Conservation (phyloP, 2,329 filamentous ascomycete species). For the Penicillium sp. region DNA sequence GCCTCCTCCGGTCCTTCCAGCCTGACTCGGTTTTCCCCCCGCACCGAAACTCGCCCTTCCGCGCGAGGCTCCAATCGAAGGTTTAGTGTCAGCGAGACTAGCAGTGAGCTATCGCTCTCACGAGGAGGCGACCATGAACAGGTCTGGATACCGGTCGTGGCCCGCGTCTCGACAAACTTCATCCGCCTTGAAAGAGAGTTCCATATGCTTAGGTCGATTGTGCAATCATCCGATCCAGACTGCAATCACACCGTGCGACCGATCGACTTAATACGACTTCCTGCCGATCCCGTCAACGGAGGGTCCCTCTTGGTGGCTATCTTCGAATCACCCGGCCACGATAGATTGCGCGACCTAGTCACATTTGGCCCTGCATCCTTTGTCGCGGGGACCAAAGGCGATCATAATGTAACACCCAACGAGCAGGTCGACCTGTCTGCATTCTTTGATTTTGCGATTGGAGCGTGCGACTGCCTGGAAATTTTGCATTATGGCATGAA, state of each 20-base stretch:
- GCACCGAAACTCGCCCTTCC: slow-evolving; percentile 40
- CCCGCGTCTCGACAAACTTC: slow-evolving; percentile 77
- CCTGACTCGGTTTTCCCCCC: slow-evolving; percentile 45
- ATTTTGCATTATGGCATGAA: slow-evolving; percentile 86
- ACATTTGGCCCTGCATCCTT: slow-evolving; percentile 78
- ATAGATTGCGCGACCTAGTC: slow-evolving; percentile 69
- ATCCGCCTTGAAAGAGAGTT: slow-evolving; percentile 84
- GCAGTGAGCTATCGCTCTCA: slow-evolving; percentile 44
- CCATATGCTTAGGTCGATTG: slow-evolving; percentile 74
- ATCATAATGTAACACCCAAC: slow-evolving; percentile 52
- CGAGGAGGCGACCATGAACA: slow-evolving; percentile 41
- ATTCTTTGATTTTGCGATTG: slow-evolving; percentile 90
- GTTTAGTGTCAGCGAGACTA: slow-evolving; percentile 54
- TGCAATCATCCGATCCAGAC: slow-evolving; percentile 68
- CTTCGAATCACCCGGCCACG: slow-evolving; percentile 74
- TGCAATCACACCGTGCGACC: slow-evolving; percentile 77
- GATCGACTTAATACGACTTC: slow-evolving; percentile 73
- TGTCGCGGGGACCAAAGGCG: slow-evolving; percentile 52
- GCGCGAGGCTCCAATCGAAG: slow-evolving; percentile 46
- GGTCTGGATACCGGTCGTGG: slow-evolving; percentile 66
- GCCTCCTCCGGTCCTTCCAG: slow-evolving; percentile 43
- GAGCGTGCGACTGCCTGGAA: slow-evolving; percentile 81
- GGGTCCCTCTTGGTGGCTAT: slow-evolving; percentile 74
- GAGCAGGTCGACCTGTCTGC: slow-evolving; percentile 68
- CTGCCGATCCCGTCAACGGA: slow-evolving; percentile 67